These are phyloP conservation scores for Apiotrichum porosum DNA, from an alignment of 1,284 basidiomycete genomes.

Conservation along the genomic window DNA sequence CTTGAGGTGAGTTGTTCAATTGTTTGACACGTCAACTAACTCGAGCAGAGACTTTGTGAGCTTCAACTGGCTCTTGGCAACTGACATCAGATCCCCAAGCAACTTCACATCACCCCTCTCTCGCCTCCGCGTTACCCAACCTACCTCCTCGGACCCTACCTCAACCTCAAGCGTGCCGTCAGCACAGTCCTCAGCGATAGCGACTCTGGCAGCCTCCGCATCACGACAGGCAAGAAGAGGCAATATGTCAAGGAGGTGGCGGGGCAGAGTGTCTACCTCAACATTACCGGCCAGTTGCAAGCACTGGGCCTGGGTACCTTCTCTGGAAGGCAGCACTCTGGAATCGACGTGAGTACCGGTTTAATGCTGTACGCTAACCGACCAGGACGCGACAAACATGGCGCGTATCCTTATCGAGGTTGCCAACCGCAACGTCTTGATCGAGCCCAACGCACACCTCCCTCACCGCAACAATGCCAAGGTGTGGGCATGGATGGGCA, in stretches of 20 bases:
- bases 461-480: slow-evolving; percentile 52
- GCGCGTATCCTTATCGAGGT: slow-evolving; percentile 70
- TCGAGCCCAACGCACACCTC: slow-evolving; percentile 68
- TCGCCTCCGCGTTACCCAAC: slow-evolving; percentile 29
- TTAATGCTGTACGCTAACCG: not conserved
- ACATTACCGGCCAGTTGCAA: slow-evolving; percentile 44
- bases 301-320: slow-evolving; percentile 54
- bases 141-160: slow-evolving; percentile 42
- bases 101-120: slow-evolving; percentile 45
- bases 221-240: slow-evolving; percentile 19
- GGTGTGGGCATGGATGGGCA: slow-evolving; percentile 47
- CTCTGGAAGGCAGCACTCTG: slow-evolving; percentile 75
- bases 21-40: slow-evolving; percentile 8
- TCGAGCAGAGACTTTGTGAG: slow-evolving; percentile 34
- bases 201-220: slow-evolving; percentile 20
- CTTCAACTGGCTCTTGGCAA: not conserved
- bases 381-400: slow-evolving; percentile 79
- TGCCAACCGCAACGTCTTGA: slow-evolving; percentile 59
- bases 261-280: slow-evolving; percentile 25
- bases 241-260: not conserved
- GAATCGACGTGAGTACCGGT: slow-evolving; percentile 68
- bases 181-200: slow-evolving; percentile 33
- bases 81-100: slow-evolving; percentile 41
- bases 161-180: slow-evolving; percentile 46
- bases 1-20: slow-evolving; percentile 32